Evolutionary conservation across 129 eudicot genomes (phyloP), one percentile per base, ranked within the genome.

Genomic region (Flaveria brownii): DNA sequence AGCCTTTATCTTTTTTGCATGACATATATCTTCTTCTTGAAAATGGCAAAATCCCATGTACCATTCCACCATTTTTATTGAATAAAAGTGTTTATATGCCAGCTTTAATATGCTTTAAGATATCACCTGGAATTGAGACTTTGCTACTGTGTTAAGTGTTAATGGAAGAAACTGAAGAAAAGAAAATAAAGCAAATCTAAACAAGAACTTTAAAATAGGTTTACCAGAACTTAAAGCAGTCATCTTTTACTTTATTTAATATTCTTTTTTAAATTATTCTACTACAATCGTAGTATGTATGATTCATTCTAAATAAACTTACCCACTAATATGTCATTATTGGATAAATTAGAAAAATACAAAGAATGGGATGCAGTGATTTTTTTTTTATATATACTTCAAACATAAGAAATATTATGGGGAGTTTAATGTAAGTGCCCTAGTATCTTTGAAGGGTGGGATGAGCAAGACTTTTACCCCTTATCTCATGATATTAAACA

Each of bases 41-140:
- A 88, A 70, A 63, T 82, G 83, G 82, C 70, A 78, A 74, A 84
- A 61, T 36, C 87, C 68, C 82, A 88, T 90, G 94, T 77, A 63
- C 59, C 6, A 65, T 65, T 91, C 87, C 91, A 88, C 85, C 85
- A 88, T 71, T 86, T 88, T 85, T 77, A 39, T 74, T 82, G 84
- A 79, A 85, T 71, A 84, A 88, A 83, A 81, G 87, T 85, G 81
- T 79, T 83, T 43, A 10, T 16, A 75, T 52, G 88, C 63, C 92
- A 88, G 97, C 95, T 85, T 91, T 80, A 67, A 2, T 52, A 83
- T 88, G 84, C 94, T 91, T 91, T 91, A 84, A 90, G 72, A 87
- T 87, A 78, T 78, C 43, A 86, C 83, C 89, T 81, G 86, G 84
- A 82, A 80, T 71, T 85, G 78, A 72, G 70, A 72, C 81, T 57